Percentiles rank a stretch among this genome's conserved stretches.
Evolutionary conservation across 768 basidiomycete species (phyloP).

Genomic region (Kwoniella europaea): DNA sequence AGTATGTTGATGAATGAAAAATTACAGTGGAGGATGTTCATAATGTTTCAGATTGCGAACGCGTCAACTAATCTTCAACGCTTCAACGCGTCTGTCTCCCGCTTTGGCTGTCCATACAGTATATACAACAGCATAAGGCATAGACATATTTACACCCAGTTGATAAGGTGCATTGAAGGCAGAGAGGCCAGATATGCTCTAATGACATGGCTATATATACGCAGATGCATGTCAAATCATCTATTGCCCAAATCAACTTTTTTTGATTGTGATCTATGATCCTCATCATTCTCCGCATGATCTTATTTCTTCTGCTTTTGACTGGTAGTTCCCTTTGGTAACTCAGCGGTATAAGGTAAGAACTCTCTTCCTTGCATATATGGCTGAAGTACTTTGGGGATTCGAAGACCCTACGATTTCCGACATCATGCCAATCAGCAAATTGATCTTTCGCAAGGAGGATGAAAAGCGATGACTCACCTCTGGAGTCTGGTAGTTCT

Average conservation of each 20-base stretch:
- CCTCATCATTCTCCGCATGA: neutral
- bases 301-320: conserved; percentile 52
- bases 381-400: conserved; percentile 86
- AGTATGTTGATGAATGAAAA: neutral
- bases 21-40: neutral
- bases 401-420: conserved; percentile 73
- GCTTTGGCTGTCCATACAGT: no score
- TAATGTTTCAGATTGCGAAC: neutral
- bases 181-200: neutral
- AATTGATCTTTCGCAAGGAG: conserved; percentile 4
- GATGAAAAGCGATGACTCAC: conserved; percentile 62
- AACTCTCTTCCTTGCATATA: conserved; percentile 89
- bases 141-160: no score
- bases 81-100: conserved; percentile 19
- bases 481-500: conserved; percentile 96
- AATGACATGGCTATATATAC: neutral
- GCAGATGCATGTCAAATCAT: neutral
- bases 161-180: no score
- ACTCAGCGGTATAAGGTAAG: conserved; percentile 60
- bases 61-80: neutral
- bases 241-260: neutral
- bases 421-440: neutral
- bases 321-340: conserved; percentile 56
- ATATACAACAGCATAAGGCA: no score
- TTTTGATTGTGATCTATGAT: neutral